These are phyloP conservation scores for Rhizomucor pusillus DNA, from an alignment of 371 early-diverging fungal genomes.

Conservation along the genomic window DNA sequence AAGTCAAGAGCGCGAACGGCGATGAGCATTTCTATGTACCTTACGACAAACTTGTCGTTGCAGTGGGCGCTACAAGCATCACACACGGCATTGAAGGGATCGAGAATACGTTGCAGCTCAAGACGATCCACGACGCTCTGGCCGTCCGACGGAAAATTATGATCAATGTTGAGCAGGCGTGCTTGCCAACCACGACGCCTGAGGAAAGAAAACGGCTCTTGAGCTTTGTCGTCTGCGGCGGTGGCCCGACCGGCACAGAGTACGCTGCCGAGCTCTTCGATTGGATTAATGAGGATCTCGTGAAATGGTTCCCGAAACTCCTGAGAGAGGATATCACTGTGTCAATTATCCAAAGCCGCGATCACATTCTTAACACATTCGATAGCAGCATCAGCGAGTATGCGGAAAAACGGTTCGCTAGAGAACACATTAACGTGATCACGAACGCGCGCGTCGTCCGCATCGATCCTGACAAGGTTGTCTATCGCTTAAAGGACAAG, in stretches of 20 bases:
- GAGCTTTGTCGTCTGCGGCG: conserved; percentile 27
- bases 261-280: conserved; percentile 74
- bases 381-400: conserved; percentile 66
- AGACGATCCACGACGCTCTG: conserved; percentile 74
- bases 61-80: conserved; percentile 78
- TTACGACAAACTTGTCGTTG: conserved; percentile 81
- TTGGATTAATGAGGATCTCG: conserved; percentile 79
- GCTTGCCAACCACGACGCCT: conserved; percentile 67
- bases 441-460: conserved; percentile 70
- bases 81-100: conserved; percentile 82
- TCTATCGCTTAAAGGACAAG: conserved; percentile 21
- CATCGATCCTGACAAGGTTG: conserved; percentile 46
- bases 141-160: conserved; percentile 65
- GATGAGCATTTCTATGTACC: conserved; percentile 55
- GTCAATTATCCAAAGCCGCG: conserved; percentile 69
- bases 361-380: conserved; percentile 82
- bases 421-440: conserved; percentile 70
- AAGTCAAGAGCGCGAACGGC: conserved; percentile 31
- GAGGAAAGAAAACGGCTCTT: conserved; percentile 79
- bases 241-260: conserved; percentile 18
- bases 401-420: conserved; percentile 71
- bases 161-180: conserved; percentile 83
- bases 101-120: conserved; percentile 66
- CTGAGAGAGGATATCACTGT: conserved; percentile 67
- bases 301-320: conserved; percentile 62